phyloP scores from a whole-genome alignment of 148 eudicot genomes.

The Chenopodium album region DNA sequence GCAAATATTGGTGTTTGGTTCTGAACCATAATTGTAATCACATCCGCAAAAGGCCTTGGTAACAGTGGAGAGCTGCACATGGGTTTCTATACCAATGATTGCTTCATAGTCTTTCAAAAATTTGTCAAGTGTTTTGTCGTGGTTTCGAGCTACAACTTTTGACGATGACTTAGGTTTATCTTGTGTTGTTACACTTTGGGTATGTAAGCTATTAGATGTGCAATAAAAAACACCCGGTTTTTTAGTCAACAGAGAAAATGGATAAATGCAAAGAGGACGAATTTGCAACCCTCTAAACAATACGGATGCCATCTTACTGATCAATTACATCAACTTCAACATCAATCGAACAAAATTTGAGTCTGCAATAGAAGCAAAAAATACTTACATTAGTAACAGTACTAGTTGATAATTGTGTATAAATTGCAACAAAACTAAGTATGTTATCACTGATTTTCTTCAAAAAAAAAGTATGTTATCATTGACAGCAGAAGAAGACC shows the following conservation, averaged over 20 bases:
- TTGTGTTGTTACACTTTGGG: slow-evolving; percentile 44
- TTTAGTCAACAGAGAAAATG: slow-evolving; percentile 46
- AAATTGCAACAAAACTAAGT: background rate
- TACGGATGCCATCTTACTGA: slow-evolving; percentile 59
- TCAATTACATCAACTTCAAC: slow-evolving; percentile 30
- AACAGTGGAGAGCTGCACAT: slow-evolving; percentile 77
- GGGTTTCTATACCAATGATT: slow-evolving; percentile 91
- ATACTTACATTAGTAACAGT: background rate
- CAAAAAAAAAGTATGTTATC: too few relatives aligned
- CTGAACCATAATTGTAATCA: slow-evolving; percentile 80
- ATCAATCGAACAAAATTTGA: slow-evolving; percentile 27
- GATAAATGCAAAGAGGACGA: slow-evolving; percentile 47
- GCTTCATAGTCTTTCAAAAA: slow-evolving; percentile 65
- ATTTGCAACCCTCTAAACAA: slow-evolving; percentile 63
- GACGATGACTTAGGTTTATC: slow-evolving; percentile 48
- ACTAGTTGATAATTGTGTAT: background rate
- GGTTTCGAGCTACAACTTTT: slow-evolving; percentile 38
- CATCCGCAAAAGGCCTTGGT: slow-evolving; percentile 96
- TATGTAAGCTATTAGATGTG: slow-evolving; percentile 42
- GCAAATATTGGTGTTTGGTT: slow-evolving; percentile 77
- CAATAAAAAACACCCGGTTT: slow-evolving; percentile 44
- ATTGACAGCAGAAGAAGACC: too few relatives aligned
- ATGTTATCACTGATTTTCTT: too few relatives aligned
- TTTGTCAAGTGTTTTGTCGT: slow-evolving; percentile 40
- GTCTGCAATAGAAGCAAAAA: slow-evolving; percentile 27